Evolutionary conservation across 225 moss, liverwort and hornwort species (phyloP).

Genomic region (Bryoerythrophyllum caledonicum): DNA sequence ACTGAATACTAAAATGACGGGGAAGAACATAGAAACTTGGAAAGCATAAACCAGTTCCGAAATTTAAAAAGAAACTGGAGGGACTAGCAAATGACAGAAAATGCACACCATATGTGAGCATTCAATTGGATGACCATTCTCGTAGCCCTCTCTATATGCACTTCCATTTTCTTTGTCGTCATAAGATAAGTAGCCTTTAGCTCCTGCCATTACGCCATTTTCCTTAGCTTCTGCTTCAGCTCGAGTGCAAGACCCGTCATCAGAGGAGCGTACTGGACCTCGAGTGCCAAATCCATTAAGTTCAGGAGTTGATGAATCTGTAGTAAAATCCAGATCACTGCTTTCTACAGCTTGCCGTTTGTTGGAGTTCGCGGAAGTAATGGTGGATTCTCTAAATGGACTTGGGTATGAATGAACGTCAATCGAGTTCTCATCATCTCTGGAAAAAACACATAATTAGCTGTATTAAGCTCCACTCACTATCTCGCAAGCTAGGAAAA

Average conservation of each 20-base stretch:
- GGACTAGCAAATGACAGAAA: conserved; percentile 21
- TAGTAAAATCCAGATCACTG: conserved; percentile 31
- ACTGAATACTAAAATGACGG: conserved; percentile 14
- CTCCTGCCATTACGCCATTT: conserved; percentile 28
- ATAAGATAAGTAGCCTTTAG: conserved; percentile 26
- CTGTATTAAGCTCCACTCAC: conserved; percentile 20
- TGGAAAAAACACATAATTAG: conserved; percentile 30
- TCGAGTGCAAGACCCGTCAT: conserved; percentile 54
- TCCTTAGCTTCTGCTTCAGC: conserved; percentile 50
- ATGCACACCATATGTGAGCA: conserved; percentile 43
- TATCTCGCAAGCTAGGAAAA: conserved; percentile 9
- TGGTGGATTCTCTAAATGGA: conserved; percentile 35
- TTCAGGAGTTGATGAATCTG: conserved; percentile 28
- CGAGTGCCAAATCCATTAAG: conserved; percentile 54
- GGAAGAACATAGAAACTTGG: conserved; percentile 17
- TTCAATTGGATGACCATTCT: conserved; percentile 32
- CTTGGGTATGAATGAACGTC: conserved; percentile 38
- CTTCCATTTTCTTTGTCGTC: conserved; percentile 28
- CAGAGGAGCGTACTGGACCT: conserved; percentile 49
- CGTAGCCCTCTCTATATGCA: conserved; percentile 31
- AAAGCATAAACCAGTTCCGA: conserved; percentile 12
- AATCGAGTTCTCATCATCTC: conserved; percentile 44
- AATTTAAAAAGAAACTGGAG: neutral
- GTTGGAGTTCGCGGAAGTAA: conserved; percentile 41
- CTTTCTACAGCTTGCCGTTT: conserved; percentile 65